Evolutionary conservation across 768 basidiomycete species (phyloP), one percentile per base, ranked within the genome.

Genomic region (Suillus placidus): DNA sequence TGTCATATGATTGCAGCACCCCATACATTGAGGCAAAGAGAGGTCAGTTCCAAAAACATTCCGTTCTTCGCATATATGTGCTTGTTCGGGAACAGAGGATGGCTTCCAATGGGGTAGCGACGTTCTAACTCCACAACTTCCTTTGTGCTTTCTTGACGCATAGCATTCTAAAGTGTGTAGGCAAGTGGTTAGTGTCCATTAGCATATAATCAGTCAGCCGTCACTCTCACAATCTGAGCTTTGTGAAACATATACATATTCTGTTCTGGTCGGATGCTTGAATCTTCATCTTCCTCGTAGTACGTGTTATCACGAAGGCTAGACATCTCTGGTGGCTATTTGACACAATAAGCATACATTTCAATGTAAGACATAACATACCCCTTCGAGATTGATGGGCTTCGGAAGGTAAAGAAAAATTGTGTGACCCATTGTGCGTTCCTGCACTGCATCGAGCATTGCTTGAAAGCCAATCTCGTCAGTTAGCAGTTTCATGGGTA

Each of bases 51-150:
- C 64, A 47, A 64, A 42, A 60, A 64, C 2, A 34, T 18, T 0
- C 56, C 37, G 4, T 26, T 18, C 14, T 13, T 30, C 0, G 13
- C 38, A 60, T 64, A 64, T 64, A 64, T 64, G 57, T n/a, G 30
- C 57, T 58, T 64, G 54, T 43, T 35, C 18, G 57, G 64, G 30
- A 64, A 64, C 20, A 32, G 34, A n/a, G 55, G 64, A 35, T 64
- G 64, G 37, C 45, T 49, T 32, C 45, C 5, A 7, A 35, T 35
- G 26, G n/a, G 26, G 45, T 62, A 62, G n/a, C 4, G 12, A 12
- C n/a, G 6, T 7, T 62, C 61, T 18, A 62, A 30, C 26, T 49
- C 30, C 45, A 35, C 51, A 34, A 49, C 37, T 35, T 62, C 61
- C 61, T 62, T 35, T 9, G 26, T 34, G n/a, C 13, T 47, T 13